Percentiles rank a stretch among this genome's conserved stretches.
phyloP scores from a whole-genome alignment of 176 grass and related monocot species.

The Phragmites australis region DNA sequence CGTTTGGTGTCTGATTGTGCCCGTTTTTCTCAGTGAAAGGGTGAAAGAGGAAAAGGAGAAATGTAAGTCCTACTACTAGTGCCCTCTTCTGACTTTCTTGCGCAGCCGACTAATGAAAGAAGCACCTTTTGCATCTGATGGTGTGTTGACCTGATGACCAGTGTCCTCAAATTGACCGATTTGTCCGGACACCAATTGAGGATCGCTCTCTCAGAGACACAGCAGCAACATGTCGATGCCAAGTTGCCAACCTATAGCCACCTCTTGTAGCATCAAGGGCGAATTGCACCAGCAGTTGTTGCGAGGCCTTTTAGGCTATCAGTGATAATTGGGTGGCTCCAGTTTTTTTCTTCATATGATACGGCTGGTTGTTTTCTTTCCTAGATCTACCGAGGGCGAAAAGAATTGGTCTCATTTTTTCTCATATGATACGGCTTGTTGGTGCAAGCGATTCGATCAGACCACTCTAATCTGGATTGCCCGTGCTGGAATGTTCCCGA shows the following conservation, averaged over 20 bases:
- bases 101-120: not conserved
- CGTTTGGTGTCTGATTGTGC: too few species aligned
- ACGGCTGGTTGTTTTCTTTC: not conserved
- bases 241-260: too few species aligned
- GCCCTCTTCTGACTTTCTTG: not conserved
- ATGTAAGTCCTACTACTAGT: not conserved
- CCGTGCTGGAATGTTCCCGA: not conserved
- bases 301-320: too few species aligned
- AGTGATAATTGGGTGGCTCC: not conserved
- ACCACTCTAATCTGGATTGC: not conserved
- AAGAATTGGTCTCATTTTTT: not conserved
- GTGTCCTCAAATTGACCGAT: not conserved
- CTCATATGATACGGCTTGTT: not conserved
- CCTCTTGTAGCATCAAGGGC: too few species aligned
- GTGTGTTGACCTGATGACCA: too few species aligned
- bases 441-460: not conserved
- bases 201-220: too few species aligned
- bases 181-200: too few species aligned
- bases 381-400: not conserved
- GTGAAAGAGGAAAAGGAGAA: not conserved
- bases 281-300: too few species aligned
- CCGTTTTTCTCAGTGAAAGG: not conserved
- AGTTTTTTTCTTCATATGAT: not conserved
- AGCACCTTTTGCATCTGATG: not conserved
- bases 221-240: too few species aligned